Evolutionary conservation across 495 filamentous ascomycete species (phyloP).

Genomic region (Xylaria longipes): DNA sequence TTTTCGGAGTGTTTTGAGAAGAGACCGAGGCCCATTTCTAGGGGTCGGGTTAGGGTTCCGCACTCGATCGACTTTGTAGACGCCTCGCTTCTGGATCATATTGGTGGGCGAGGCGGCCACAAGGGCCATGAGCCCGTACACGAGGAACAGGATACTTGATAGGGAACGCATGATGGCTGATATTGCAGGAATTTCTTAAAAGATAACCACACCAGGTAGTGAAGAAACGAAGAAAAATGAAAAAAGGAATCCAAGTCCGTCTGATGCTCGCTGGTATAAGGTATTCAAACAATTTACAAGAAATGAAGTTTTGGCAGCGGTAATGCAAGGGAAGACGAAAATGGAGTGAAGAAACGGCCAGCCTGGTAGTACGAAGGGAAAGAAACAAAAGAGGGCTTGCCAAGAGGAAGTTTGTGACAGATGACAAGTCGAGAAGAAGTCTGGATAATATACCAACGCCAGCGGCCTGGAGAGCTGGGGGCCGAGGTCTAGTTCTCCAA

Average conservation of each 20-base stretch:
- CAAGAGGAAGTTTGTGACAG: conserved; percentile 37
- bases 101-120: conserved; percentile 48
- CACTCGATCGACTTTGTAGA: conserved; percentile 66
- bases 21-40: conserved; percentile 59
- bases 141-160: conserved; percentile 42
- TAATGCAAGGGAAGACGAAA: conserved; percentile 34
- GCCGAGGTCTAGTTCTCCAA: not conserved
- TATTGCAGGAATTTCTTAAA: not conserved
- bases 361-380: conserved; percentile 30
- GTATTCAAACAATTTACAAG: conserved; percentile 14
- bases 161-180: conserved; percentile 45
- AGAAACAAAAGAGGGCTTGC: conserved; percentile 31
- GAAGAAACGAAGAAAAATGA: not conserved
- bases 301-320: conserved; percentile 21
- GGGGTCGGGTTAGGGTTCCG: conserved; percentile 59
- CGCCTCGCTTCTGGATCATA: conserved; percentile 47
- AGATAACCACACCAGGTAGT: conserved; percentile 19
- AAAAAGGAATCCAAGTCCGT: not conserved
- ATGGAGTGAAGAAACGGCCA: conserved; percentile 30
- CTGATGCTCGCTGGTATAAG: not conserved
- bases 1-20: conserved; percentile 69
- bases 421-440: conserved; percentile 17
- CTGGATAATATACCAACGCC: conserved; percentile 17
- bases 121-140: conserved; percentile 43
- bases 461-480: not conserved